Percentiles rank a stretch among this genome's conserved stretches.
These are phyloP conservation scores for Glebionis coronaria DNA, from an alignment of 129 eudicot genomes.

Conservation along the genomic window DNA sequence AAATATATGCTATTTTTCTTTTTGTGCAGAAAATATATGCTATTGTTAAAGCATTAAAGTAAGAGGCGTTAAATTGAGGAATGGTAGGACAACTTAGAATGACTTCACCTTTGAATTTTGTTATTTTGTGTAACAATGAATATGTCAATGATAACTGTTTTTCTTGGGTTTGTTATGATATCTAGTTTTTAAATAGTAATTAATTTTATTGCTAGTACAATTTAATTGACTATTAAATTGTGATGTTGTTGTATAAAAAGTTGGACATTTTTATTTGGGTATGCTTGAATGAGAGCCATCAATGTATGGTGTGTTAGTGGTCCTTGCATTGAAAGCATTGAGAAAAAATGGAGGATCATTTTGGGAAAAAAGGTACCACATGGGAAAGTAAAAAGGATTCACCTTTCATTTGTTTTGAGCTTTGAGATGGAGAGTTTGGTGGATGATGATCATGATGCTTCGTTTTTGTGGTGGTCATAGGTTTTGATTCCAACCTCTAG, in stretches of 20 bases:
- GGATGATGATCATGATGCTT: conserved; percentile 31
- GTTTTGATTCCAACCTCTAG: conserved; percentile 29
- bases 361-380: conserved; percentile 38
- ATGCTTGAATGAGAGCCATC: conserved; percentile 19
- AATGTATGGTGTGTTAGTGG: conserved; percentile 33
- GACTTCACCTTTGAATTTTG: conserved; percentile 42
- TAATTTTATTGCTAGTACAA: background rate
- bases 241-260: conserved; percentile 6
- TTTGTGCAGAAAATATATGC: background rate
- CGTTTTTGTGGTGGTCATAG: conserved; percentile 30
- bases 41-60: conserved; percentile 31
- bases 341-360: conserved; percentile 33
- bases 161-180: background rate
- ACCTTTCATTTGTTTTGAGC: conserved; percentile 29
- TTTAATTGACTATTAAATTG: background rate
- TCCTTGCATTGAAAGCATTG: conserved; percentile 34
- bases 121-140: conserved; percentile 42
- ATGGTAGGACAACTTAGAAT: conserved; percentile 35
- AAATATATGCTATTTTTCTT: background rate
- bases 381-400: conserved; percentile 37
- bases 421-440: conserved; percentile 33
- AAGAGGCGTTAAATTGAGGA: conserved; percentile 36
- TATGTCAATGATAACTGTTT: conserved; percentile 43
- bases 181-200: background rate
- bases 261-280: background rate